Base-by-base conservation (phyloP, 441 rosid species). In the Adansonia madagascariensis region DNA sequence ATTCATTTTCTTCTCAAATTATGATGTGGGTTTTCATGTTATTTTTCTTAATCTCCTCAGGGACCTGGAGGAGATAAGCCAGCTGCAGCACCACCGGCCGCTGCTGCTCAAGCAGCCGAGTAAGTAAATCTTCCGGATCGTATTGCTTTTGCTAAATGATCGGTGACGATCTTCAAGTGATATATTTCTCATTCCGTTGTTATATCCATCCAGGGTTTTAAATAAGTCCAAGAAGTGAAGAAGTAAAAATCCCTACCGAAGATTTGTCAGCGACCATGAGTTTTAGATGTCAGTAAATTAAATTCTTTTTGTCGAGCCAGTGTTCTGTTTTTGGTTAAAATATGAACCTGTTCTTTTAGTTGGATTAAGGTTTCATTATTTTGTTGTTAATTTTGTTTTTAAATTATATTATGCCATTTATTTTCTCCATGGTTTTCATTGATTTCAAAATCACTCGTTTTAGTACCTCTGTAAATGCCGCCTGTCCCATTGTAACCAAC, bases 201-300 rank as follows among this genome's bases (percentile, higher is more conserved):
- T 27, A 8, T 8, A 9, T 12, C 15, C 27, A 17, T 80, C 70
- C 84, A 89, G 96, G 80, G 89, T 49, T 77, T 69, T 86, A 1
- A 90, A 90, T 88, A 90, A 90, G 85, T 84, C 90, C 2, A 88
- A 89, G 89, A 88, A 88, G 87, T 88, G 85, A 89, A 24, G 46
- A 64, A 41, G 70, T 47, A 8, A 12, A 47, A 62, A 31, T 22
- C 18, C 14, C 7, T 8, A 17, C 73, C 0, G 46, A 55, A 49
- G 46, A 50, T 6, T 18, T 2, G 3, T 52, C 57, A 71, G 12
- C 47, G 52, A 18, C 31, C 52, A 11, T 64, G 56, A 50, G 56
- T 17, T 22, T n/a, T 27, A 76, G 82, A 75, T 75, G 78, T 78
- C 63, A 79, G 53, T 49, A 18, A 39, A 27, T 27, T 27, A 27